Evolutionary conservation across 1,139 yeast genomes (phyloP).

Genomic region (Hansenula sp.): DNA sequence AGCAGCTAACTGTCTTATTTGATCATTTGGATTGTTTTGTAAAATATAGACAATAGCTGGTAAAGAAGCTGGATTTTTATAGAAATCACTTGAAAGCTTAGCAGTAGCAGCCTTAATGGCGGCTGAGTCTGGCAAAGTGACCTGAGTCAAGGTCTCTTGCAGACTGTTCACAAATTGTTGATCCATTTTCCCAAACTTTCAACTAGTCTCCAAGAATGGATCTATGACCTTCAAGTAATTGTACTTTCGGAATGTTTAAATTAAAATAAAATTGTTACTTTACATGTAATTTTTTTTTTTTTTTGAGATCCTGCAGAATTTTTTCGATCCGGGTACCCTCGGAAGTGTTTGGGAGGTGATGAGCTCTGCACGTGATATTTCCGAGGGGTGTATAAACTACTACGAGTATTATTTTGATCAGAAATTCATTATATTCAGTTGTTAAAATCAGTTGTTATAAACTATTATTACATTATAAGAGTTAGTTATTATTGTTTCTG

Average conservation of each 20-base stretch:
- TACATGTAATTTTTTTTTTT: too few relatives aligned
- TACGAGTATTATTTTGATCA: neutral
- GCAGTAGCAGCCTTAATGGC: conserved; percentile 81
- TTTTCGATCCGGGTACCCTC: neutral
- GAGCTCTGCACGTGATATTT: neutral
- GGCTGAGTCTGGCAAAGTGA: conserved; percentile 71
- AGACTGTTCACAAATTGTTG: conserved; percentile 62
- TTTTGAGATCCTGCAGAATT: neutral
- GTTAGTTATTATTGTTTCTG: neutral
- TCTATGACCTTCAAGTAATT: neutral
- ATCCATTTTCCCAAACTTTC: conserved; percentile 64
- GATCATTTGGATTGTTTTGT: conserved; percentile 58
- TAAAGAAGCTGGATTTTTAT: conserved; percentile 64
- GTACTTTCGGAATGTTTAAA: neutral
- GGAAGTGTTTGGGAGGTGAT: neutral
- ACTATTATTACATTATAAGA: too few relatives aligned
- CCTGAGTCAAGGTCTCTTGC: conserved; percentile 74
- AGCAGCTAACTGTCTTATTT: conserved; percentile 79
- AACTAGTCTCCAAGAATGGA: too few relatives aligned
- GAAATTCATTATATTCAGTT: too few relatives aligned
- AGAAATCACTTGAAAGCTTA: conserved; percentile 70
- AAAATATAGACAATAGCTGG: conserved; percentile 82
- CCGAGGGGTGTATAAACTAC: neutral
- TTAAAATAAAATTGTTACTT: neutral
- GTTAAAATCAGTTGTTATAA: too few relatives aligned